Base-by-base conservation (phyloP, 2,329 filamentous ascomycete species). In the Allantophomopsis lycopodina region DNA sequence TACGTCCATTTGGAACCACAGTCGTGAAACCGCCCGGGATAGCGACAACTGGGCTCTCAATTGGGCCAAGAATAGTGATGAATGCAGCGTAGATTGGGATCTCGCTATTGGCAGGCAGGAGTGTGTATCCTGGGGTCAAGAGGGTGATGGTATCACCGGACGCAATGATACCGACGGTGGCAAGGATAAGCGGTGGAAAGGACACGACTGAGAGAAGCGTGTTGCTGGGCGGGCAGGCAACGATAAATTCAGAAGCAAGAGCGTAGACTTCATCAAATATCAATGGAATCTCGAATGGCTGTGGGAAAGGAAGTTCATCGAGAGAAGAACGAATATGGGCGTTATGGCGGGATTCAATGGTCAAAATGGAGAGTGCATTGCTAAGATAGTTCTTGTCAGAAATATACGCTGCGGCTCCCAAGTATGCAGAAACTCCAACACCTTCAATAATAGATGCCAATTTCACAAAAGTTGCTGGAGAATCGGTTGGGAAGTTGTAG, bases 301-400 rank as follows among this genome's bases (percentile, higher is more conserved):
- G 65, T 1, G 76, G 61, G 50, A 74, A 76, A 2, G 76, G 72
- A 4, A 56, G 55, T 48, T 73, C 52, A 37, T 60, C 56, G 14
- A 67, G 57, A 8, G 60, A 59, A 21, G 60, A 56, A 39, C 77
- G 72, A 46, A 80, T 61, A 60, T 76, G 79, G 4, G 78, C 62
- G 2, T 69, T 69, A 60, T 83, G 77, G 8, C 77, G 69, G 23
- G 77, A 67, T 50, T 82, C 77, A 41, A 79, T 69, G 21, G 73
- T 73, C 28, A 83, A 61, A 50, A 83, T 76, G 41, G 69, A 69
- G 18, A 70, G 76, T 1, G 76, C 77, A 4, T 68, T 68, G 0
- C 70, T 71, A 35, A 82, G 60, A 57, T 78, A 78, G 16, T 61
- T 60, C 45, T 73, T 68, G 54, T 68, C 65, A 44, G 68, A 64